phyloP scores from a whole-genome alignment of 2,329 filamentous ascomycete genomes.

The Sporothrix protearum region DNA sequence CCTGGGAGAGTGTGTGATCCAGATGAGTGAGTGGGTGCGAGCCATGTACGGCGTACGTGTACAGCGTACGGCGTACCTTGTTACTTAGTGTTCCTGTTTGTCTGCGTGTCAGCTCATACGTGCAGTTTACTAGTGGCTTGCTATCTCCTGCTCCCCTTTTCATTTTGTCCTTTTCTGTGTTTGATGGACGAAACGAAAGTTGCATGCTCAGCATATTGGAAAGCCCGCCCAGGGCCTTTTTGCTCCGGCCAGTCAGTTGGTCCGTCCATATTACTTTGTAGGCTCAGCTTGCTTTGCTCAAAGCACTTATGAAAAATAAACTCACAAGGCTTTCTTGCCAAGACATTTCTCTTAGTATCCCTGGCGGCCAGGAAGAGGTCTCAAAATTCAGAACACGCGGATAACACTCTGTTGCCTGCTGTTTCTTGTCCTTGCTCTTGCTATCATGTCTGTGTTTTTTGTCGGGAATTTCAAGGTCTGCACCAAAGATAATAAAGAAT shows the following conservation, averaged over 20 bases:
- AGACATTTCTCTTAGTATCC: background rate
- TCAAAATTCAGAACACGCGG: background rate
- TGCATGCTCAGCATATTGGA: background rate
- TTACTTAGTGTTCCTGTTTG: no score
- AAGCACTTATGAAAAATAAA: no score
- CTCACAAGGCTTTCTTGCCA: background rate
- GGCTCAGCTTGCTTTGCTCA: background rate
- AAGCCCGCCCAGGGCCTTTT: background rate
- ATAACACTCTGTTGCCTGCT: background rate
- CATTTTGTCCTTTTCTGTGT: no score
- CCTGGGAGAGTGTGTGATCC: slow-evolving; percentile 25
- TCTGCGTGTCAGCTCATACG: no score
- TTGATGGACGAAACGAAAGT: background rate
- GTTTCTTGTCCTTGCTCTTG: background rate
- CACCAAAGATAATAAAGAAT: background rate
- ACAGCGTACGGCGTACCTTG: no score
- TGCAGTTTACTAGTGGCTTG: background rate
- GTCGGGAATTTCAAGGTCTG: background rate
- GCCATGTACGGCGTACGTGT: no score
- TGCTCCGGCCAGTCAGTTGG: background rate
- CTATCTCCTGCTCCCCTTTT: background rate
- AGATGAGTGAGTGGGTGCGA: background rate
- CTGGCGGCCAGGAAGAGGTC: background rate
- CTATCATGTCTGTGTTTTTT: background rate
- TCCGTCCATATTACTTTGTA: background rate